Evolutionary conservation across 208 protist genomes (phyloP).

Genomic region (Acanthamoeba castellanii): DNA sequence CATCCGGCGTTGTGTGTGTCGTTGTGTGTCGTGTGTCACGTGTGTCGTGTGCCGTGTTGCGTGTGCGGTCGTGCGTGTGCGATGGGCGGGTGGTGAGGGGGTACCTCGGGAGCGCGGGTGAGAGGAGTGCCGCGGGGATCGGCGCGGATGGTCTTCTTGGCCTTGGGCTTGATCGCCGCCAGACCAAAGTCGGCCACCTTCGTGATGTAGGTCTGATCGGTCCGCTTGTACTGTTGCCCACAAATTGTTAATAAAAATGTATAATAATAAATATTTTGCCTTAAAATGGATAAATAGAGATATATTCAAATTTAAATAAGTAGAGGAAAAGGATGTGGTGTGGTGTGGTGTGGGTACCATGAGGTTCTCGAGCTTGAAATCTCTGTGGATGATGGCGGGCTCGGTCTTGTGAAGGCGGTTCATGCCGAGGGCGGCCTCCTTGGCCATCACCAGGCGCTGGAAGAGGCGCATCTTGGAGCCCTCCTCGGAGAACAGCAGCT

Average conservation of each 20-base stretch:
- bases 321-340: background rate
- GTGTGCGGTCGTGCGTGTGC: too few relatives aligned
- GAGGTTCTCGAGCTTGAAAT: conserved; percentile 78
- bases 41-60: too few relatives aligned
- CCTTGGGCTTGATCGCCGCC: conserved; percentile 78
- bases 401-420: conserved; percentile 82
- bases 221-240: conserved; percentile 32
- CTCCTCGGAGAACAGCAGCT: conserved; percentile 3
- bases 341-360: background rate
- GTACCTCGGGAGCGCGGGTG: conserved; percentile 86
- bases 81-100: background rate
- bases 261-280: too few relatives aligned
- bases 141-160: conserved; percentile 61
- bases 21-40: too few relatives aligned
- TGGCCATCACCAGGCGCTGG: conserved; percentile 57
- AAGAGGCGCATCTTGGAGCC: background rate
- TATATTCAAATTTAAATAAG: too few relatives aligned
- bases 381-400: conserved; percentile 84
- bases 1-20: background rate
- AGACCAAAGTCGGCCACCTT: conserved; percentile 71
- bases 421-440: conserved; percentile 82
- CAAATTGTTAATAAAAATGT: background rate
- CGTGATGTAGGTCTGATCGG: background rate
- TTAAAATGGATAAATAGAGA: too few relatives aligned
- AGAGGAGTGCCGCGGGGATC: conserved; percentile 80